A percentile compares a stretch with the other conserved stretches of the same genome.
phyloP scores from a whole-genome alignment of 75 land plant genomes.

The Pinus albicaulis region DNA sequence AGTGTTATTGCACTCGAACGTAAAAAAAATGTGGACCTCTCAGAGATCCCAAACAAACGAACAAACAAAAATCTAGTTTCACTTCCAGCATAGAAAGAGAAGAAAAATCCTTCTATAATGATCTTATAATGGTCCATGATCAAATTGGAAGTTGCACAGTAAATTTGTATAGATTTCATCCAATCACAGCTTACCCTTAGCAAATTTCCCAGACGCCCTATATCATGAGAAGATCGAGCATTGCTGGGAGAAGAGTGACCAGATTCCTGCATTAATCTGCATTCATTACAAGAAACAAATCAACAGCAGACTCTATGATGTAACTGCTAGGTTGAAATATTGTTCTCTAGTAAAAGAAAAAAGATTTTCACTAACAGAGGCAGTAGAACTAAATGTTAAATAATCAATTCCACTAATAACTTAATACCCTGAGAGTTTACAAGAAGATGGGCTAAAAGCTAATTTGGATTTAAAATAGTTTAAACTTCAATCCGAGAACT shows the following conservation, averaged over 20 bases:
- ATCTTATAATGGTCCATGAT: not conserved
- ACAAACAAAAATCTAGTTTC: not conserved
- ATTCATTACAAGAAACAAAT: slow-evolving; percentile 7
- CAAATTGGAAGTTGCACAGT: not conserved
- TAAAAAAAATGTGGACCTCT: not conserved
- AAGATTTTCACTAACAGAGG: not conserved
- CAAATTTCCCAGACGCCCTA: slow-evolving; percentile 73
- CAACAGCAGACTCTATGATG: not conserved
- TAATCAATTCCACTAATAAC: not conserved
- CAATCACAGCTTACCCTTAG: slow-evolving; percentile 51
- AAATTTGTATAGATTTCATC: not conserved
- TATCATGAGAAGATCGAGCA: slow-evolving; percentile 67
- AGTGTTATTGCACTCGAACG: not conserved
- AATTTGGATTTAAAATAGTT: no score
- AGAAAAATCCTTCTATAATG: not conserved
- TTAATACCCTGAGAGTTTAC: no score
- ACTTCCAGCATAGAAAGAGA: not conserved
- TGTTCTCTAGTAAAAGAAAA: not conserved
- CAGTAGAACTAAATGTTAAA: not conserved
- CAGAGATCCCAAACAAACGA: not conserved
- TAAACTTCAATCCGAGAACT: no score
- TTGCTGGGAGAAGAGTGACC: slow-evolving; percentile 49
- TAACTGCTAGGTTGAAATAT: not conserved
- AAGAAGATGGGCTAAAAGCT: no score
- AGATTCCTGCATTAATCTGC: slow-evolving; percentile 46